phyloP scores from a whole-genome alignment of 306 rosid species.

The Cucurbita argyrosperma region DNA sequence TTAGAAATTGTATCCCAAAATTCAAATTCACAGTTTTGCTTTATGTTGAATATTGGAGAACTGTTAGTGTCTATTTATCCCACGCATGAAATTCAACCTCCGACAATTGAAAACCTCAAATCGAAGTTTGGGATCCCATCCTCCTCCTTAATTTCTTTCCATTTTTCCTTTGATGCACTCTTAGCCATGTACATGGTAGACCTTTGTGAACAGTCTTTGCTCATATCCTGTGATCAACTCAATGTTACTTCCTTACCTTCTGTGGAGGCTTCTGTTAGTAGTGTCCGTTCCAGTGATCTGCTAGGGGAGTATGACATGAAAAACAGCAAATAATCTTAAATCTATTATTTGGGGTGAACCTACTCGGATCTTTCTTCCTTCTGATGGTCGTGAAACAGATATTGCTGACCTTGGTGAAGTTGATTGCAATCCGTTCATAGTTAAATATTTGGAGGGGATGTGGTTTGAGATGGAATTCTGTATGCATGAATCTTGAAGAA shows the following conservation, averaged over 20 bases:
- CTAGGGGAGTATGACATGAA: conserved; percentile 21
- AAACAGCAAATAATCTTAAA: conserved; percentile 21
- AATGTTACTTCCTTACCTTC: conserved; percentile 37
- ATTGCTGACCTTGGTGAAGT: conserved; percentile 16
- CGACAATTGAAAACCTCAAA: conserved; percentile 32
- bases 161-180: conserved; percentile 33
- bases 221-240: conserved; percentile 59
- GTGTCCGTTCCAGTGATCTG: conserved; percentile 16
- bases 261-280: conserved; percentile 9
- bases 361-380: conserved; percentile 27
- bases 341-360: conserved; percentile 58
- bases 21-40: conserved; percentile 24
- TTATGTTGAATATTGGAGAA: conserved; percentile 49
- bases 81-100: conserved; percentile 30
- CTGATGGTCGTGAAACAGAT: conserved; percentile 22
- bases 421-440: conserved; percentile 26
- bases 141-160: conserved; percentile 28
- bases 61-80: conserved; percentile 31
- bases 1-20: conserved; percentile 22
- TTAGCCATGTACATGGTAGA: conserved; percentile 29
- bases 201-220: conserved; percentile 44
- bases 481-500: conserved; percentile 28
- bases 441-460: conserved; percentile 32
- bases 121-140: conserved; percentile 36
- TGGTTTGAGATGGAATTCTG: conserved; percentile 48